Conservation (phyloP, 345 rosid species). For the Boechera divaricarpa region DNA sequence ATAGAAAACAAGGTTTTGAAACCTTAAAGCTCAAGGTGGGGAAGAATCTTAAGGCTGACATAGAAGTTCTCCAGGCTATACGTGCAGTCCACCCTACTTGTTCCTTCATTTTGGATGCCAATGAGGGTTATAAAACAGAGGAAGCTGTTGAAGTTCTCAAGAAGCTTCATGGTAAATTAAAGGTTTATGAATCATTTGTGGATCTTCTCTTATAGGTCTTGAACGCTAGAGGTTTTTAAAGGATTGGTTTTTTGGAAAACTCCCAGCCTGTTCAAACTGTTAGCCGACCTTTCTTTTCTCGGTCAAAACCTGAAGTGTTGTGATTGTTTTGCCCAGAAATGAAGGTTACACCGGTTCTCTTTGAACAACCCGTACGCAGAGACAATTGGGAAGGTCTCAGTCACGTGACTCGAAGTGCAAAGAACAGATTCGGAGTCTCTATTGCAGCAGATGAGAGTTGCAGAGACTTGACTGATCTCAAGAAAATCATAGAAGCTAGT, state of each 20-base stretch:
- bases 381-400: conserved; percentile 97
- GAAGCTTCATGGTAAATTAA: conserved; percentile 65
- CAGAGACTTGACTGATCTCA: conserved; percentile 67
- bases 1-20: conserved; percentile 70
- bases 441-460: conserved; percentile 99
- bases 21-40: conserved; percentile 96
- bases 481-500: conserved; percentile 64
- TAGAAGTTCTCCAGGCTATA: conserved; percentile 86
- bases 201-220: not conserved
- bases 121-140: conserved; percentile 79
- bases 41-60: conserved; percentile 73
- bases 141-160: conserved; percentile 88
- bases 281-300: not conserved
- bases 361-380: conserved; percentile 91
- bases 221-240: not conserved
- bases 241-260: not conserved
- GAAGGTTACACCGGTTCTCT: conserved; percentile 88
- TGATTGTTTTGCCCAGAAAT: conserved; percentile 57
- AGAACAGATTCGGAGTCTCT: conserved; percentile 67
- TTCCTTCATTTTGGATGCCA: conserved; percentile 90
- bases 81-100: conserved; percentile 75
- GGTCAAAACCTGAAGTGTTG: conserved; percentile 7
- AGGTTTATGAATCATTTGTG: not conserved
- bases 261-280: not conserved
- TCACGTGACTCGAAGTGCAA: conserved; percentile 67